A percentile compares a stretch with the other conserved stretches of the same genome.
phyloP scores from a whole-genome alignment of 139 green algal species.

The Tetradesmus lagerheimii region DNA sequence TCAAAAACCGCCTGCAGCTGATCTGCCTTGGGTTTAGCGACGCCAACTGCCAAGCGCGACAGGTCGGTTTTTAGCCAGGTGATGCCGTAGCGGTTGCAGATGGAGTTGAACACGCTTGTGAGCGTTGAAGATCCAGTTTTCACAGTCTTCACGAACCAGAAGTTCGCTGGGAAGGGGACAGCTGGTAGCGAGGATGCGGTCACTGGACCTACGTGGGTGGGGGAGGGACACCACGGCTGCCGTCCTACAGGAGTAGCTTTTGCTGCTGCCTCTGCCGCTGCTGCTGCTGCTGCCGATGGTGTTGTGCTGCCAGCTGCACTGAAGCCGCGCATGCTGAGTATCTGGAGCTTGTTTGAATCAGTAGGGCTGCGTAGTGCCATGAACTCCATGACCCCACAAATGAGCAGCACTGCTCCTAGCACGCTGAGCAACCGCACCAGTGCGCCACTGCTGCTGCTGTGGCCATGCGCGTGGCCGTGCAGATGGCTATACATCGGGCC shows the following conservation, averaged over 20 bases:
- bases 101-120: background rate
- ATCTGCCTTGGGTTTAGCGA: background rate
- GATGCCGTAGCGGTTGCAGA: slow-evolving; percentile 24
- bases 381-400: background rate
- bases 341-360: background rate
- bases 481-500: background rate
- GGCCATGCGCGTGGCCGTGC: background rate
- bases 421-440: background rate
- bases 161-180: slow-evolving; percentile 16
- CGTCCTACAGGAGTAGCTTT: background rate
- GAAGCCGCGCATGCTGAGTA: background rate
- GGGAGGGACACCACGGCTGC: background rate
- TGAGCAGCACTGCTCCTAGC: background rate
- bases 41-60: background rate
- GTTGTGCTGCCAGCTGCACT: background rate
- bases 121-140: slow-evolving; percentile 23
- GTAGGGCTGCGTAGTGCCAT: background rate
- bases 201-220: background rate
- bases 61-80: background rate
- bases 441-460: background rate
- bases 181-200: background rate
- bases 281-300: background rate
- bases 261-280: background rate
- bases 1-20: slow-evolving; percentile 7
- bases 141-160: slow-evolving; percentile 34